Evolutionary conservation across 2,329 filamentous ascomycete genomes (phyloP).

Genomic region (Claviceps pazoutovae): DNA sequence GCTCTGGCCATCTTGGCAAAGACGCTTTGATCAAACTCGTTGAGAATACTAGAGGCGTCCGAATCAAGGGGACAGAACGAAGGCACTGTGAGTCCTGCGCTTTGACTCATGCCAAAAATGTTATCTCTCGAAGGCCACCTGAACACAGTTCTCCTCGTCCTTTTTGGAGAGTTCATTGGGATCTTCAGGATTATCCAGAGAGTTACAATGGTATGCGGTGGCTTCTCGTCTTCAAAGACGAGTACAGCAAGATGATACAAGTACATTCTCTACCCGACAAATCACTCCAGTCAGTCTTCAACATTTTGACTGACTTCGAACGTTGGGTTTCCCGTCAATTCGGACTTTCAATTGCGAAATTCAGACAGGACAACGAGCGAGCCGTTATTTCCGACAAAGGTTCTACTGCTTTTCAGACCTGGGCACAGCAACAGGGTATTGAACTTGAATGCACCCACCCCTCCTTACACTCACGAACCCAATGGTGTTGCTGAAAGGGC

Average conservation of each 20-base stretch:
- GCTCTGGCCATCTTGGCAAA: no score
- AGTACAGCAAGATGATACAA: background rate
- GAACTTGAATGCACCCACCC: background rate
- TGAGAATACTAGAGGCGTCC: no score
- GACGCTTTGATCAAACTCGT: no score
- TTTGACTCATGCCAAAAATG: background rate
- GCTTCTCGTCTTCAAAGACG: background rate
- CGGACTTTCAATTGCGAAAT: background rate
- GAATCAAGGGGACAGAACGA: no score
- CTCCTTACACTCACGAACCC: background rate
- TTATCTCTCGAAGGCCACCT: background rate
- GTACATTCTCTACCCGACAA: background rate
- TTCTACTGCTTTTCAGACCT: background rate
- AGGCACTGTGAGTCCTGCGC: background rate
- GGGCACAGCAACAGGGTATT: background rate
- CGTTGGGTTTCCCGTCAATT: background rate
- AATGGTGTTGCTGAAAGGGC: background rate
- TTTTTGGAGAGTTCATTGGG: background rate
- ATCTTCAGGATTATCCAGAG: background rate
- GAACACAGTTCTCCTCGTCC: background rate
- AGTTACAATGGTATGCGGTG: background rate
- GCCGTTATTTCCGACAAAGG: background rate
- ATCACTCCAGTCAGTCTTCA: background rate
- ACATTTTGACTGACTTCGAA: background rate
- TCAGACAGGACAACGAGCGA: background rate